Evolutionary conservation across 805 yeast species (phyloP).

Genomic region (Metschnikowia reukaufii): DNA sequence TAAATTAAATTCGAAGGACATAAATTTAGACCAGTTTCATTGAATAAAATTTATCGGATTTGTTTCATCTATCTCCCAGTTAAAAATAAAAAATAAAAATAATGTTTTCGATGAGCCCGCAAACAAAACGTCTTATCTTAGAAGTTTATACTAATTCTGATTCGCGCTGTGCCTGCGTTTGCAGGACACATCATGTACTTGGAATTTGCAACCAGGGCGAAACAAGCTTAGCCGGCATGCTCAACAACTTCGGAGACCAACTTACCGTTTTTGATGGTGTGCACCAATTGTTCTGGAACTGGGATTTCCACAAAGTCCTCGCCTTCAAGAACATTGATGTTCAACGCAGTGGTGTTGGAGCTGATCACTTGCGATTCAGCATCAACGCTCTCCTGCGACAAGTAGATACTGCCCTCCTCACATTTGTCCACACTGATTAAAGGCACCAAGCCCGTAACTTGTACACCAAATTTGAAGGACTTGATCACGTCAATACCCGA

Average conservation of each 20-base stretch:
- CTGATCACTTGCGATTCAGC: slow-evolving; percentile 71
- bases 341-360: slow-evolving; percentile 80
- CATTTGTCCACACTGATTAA: slow-evolving; percentile 85
- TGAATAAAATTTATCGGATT: too few species aligned
- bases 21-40: too few species aligned
- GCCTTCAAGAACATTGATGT: slow-evolving; percentile 75
- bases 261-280: slow-evolving; percentile 60
- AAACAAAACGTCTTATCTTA: too few species aligned
- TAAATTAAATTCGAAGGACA: too few species aligned
- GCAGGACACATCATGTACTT: neutral
- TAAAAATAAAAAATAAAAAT: too few species aligned
- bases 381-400: slow-evolving; percentile 67
- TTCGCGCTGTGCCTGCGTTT: slow-evolving; percentile 5
- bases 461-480: slow-evolving; percentile 77
- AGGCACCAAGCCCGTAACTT: slow-evolving; percentile 79
- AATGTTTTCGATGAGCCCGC: too few species aligned
- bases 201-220: neutral
- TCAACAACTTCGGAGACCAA: slow-evolving; percentile 73
- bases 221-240: slow-evolving; percentile 60
- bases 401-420: slow-evolving; percentile 80
- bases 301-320: slow-evolving; percentile 81
- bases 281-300: slow-evolving; percentile 90
- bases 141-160: too few species aligned
- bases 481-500: slow-evolving; percentile 88
- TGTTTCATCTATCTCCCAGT: too few species aligned